Evolutionary conservation across 116 monocot genomes (phyloP), one percentile per base, ranked within the genome.

Genomic region (Trichopus zeylanicus): DNA sequence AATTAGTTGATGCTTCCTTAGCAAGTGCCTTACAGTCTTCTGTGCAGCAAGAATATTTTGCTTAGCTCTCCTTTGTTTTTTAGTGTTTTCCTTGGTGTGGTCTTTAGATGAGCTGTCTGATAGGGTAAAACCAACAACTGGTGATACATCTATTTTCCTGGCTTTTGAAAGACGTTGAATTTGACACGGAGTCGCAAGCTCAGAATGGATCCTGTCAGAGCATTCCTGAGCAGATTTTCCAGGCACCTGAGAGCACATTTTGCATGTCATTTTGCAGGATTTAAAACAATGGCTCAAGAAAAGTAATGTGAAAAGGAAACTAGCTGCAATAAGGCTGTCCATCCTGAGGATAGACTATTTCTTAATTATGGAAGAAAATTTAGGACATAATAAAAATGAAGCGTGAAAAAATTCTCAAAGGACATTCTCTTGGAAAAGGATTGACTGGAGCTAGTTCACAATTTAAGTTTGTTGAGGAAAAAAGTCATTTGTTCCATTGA

Each of bases 191-290:
- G 93, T 93, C 33, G 25, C 46, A 56, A 70, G 31, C 18, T 75
- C 67, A 24, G 76, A 62, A 48, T 93, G 82, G 33, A 93, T 67
- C 73, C 70, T 85, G 29, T 82, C 76, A 57, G 83, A 93, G 71
- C 93, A 93, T 48, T 93, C 93, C 47, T 89, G 67, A 2, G 77
- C 85, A 65, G 85, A 80, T 46, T 80, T 93, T 46, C 93, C 93
- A 7, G 89, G 89, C 25, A 93, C 89, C 93, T 93, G 67, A 31
- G 22, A 34, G 12, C 34, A 68, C 20, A 35, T 8, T 20, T 34
- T 25, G 3, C 22, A 8, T 39, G 9, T 33, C 24, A 42, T 42
- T 42, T 5, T 39, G 16, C 39, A 39, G 16, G 2, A 39, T 2
- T 2, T 13, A 5, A 16, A 39, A 39, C 6, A 10, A 0, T 39